Percentiles rank a stretch among this genome's conserved stretches.
phyloP scores from a whole-genome alignment of 2,329 filamentous ascomycete genomes.

The Ophiostoma australiae region DNA sequence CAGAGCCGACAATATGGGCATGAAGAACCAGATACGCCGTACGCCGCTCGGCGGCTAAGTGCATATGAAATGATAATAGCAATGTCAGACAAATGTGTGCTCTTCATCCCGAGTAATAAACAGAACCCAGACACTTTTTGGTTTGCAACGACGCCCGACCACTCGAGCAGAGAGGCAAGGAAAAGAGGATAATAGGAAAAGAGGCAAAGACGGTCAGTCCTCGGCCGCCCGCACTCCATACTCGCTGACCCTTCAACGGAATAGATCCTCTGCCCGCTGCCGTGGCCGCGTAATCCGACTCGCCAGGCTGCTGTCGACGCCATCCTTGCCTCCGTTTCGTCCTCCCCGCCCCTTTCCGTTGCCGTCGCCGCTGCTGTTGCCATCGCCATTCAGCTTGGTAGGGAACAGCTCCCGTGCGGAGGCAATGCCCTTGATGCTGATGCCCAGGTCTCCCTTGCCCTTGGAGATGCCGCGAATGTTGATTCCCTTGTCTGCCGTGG shows the following conservation, averaged over 20 bases:
- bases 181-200: not conserved
- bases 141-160: slow-evolving; percentile 5
- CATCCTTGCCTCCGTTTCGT: slow-evolving; percentile 60
- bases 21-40: too few species aligned
- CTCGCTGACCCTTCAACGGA: slow-evolving; percentile 47
- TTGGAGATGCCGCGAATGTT: slow-evolving; percentile 56
- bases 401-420: slow-evolving; percentile 65
- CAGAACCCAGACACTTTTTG: slow-evolving; percentile 2
- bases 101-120: not conserved
- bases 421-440: slow-evolving; percentile 63
- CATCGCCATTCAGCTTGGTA: slow-evolving; percentile 47
- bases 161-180: not conserved
- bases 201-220: not conserved
- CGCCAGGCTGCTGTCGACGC: slow-evolving; percentile 59
- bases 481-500: slow-evolving; percentile 34
- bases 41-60: not conserved
- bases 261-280: slow-evolving; percentile 68
- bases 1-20: not conserved
- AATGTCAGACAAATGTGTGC: not conserved
- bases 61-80: not conserved
- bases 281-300: slow-evolving; percentile 52
- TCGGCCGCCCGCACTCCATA: too few species aligned
- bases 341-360: slow-evolving; percentile 2
- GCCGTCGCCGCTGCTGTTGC: slow-evolving; percentile 33
- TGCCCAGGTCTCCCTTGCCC: slow-evolving; percentile 34